phyloP scores from a whole-genome alignment of 177 flowering plant species.

The Vitis hybrid region DNA sequence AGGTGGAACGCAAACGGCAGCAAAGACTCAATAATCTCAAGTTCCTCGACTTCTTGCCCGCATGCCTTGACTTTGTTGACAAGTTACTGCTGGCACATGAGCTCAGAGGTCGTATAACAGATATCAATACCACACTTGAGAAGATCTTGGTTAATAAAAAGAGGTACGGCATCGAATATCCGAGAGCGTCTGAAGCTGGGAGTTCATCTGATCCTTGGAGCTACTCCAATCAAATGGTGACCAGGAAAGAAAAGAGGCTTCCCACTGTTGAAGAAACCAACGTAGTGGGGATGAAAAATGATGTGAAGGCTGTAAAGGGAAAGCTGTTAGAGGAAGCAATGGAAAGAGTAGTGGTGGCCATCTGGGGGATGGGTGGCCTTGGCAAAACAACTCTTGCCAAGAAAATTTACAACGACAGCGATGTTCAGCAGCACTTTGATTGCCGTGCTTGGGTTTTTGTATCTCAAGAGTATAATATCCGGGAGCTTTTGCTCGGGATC shows the following conservation, averaged over 20 bases:
- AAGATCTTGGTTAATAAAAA: too few relatives aligned
- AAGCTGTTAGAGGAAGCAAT: background rate
- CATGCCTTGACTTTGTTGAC: too few relatives aligned
- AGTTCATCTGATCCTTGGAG: background rate
- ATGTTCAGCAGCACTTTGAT: rapidly evolving
- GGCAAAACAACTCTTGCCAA: too few relatives aligned
- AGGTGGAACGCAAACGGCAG: too few relatives aligned
- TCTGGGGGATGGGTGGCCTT: background rate
- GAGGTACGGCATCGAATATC: too few relatives aligned
- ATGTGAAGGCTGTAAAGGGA: background rate
- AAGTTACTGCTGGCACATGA: too few relatives aligned
- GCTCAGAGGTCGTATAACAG: too few relatives aligned
- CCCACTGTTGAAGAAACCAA: background rate
- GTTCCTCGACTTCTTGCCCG: too few relatives aligned
- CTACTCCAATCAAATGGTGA: background rate
- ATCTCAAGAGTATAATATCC: background rate
- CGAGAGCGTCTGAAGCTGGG: background rate
- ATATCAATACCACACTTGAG: too few relatives aligned
- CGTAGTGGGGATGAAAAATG: background rate
- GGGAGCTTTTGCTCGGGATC: background rate
- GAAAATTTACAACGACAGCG: too few relatives aligned
- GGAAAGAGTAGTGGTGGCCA: background rate
- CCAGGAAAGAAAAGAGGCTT: background rate
- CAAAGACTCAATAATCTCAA: too few relatives aligned
- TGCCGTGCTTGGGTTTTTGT: background rate